Base-by-base conservation (phyloP, 2,329 filamentous ascomycete species). In the Furcasterigmium sp. region DNA sequence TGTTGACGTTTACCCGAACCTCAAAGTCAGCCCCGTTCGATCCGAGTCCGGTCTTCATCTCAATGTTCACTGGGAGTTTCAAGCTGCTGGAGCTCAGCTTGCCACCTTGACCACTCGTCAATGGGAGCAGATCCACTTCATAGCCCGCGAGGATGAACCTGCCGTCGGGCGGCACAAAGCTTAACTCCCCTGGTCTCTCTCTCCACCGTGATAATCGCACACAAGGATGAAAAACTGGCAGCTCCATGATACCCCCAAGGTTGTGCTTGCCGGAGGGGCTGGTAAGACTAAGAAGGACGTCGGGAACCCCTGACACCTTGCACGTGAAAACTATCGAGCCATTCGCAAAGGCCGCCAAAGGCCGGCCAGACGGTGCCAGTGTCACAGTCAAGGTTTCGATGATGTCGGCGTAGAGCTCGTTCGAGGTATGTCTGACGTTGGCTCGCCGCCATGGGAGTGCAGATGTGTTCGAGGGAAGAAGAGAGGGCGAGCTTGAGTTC, bases 161-260 rank as follows among this genome's bases (percentile, higher is more conserved):
- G 25, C 93, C 93, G 61, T 98, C 93, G 1, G 93, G 93, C 2
- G 93, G 93, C 11, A 98, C 80, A 57, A 98, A 98, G 58, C 88
- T 95, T n/a, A 98, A 72, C 51, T 95, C 87, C 3, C 93, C 93
- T 0, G 91, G 89, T 43, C 81, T 79, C 54, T 95, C 88, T 54
- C 84, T 84, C 93, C 93, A 98, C 50, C 83, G 78, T n/a, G 85
- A 85, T 3, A 98, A 70, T 15, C 93, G 78, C 8, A 98, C 93
- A 56, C 93, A 97, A 1, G 93, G 93, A 60, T 98, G 93, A 55
- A 98, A 98, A 1, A 96, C 90, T 1, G 91, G 93, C 2, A 95
- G 70, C 51, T 94, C 85, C 61, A 98, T 80, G 28, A 91, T 77
- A 49, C 78, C 80, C 14, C 72, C 76, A 39, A 96, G 74, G 40